Base-by-base conservation (phyloP, 805 yeast species). In the Vanderwaltozyma tropicalis region DNA sequence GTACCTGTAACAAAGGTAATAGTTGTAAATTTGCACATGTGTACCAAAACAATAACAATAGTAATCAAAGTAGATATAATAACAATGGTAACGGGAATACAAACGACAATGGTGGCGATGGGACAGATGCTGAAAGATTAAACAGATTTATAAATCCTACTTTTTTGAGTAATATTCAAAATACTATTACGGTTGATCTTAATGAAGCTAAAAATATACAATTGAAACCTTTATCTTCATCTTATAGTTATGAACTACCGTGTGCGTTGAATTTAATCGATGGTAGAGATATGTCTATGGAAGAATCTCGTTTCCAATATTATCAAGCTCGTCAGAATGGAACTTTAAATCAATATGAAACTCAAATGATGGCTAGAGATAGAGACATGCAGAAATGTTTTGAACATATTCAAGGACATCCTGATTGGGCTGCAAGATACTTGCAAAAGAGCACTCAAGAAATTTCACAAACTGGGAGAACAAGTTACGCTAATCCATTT, bases 381-480 rank as follows among this genome's bases (percentile, higher is more conserved):
- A 52, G 56, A 12, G 81, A 77, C 44, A 68, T 70, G 72, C 53
- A 59, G 26, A 57, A 56, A 32, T 68, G 75, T 41, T 40, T 68
- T 1, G 39, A 55, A 1, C 63, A 59, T 31, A 34, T 76, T 3
- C 49, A 49, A 9, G 55, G 53, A 0, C 69, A 72, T 39, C 52
- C 72, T 2, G 57, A 60, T 17, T 64, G 67, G 46, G 81, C 79
- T 6, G 80, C 78, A 1, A 62, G 81, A 34, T 77, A 68, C 50
- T 51, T 69, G n/a, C 81, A 78, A 41, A 45, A 65, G 16, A 59
- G 71, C 5, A 66, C 71, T 1, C 53, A 54, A 31, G 49, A 58
- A 29, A 34, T 56, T 18, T 35, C 41, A n/a, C 54, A 50, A 28
- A 61, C 48, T 25, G 60, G 41, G 13, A 22, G 18, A 9, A 50